These are phyloP conservation scores for Botryotinia globosa DNA, from an alignment of 2,329 filamentous ascomycete species.

Conservation along the genomic window DNA sequence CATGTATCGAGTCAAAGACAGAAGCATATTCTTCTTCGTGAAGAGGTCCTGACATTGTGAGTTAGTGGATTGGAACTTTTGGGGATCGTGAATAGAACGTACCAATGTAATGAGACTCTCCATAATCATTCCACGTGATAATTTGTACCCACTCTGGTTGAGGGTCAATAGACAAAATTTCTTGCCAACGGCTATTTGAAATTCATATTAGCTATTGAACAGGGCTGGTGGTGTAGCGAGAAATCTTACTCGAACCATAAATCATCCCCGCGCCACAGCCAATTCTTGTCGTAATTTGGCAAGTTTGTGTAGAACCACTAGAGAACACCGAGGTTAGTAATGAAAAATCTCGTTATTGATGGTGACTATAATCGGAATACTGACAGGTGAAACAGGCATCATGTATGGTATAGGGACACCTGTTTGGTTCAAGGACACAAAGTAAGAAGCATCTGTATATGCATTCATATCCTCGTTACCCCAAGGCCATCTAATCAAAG, in stretches of 20 bases:
- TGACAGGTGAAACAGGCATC: conserved; percentile 2
- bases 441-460: conserved; percentile 5
- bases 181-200: background rate
- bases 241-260: background rate
- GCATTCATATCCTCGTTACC: background rate
- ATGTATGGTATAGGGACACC: background rate
- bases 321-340: background rate
- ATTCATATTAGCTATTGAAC: background rate
- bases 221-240: background rate
- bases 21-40: background rate
- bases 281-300: conserved; percentile 1
- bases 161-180: background rate
- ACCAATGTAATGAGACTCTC: conserved; percentile 12
- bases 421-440: background rate
- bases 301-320: conserved; percentile 10
- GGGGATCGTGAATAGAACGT: background rate
- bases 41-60: background rate
- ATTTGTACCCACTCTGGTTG: conserved; percentile 9
- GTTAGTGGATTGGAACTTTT: background rate
- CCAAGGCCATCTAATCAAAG: conserved; percentile 5
- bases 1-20: background rate
- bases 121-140: conserved; percentile 3
- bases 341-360: background rate
- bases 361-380: background rate
- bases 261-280: conserved; percentile 5